phyloP scores from a whole-genome alignment of 768 basidiomycete genomes.

The Suillus plorans region DNA sequence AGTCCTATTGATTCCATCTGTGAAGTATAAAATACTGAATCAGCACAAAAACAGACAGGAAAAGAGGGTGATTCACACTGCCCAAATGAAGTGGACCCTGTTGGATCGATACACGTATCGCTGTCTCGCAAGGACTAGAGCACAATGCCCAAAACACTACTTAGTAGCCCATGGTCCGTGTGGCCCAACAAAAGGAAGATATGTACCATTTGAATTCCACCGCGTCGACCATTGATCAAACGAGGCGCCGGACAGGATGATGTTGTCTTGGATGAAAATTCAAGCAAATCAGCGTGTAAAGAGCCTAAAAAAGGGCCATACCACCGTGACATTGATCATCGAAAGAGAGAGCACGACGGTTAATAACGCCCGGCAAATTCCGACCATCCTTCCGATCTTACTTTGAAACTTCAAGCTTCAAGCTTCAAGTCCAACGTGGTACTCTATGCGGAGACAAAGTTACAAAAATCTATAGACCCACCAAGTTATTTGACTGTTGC shows the following conservation, averaged over 20 bases:
- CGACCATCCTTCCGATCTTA: background rate
- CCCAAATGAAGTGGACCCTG: constrained; percentile 91
- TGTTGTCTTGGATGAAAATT: too few species aligned
- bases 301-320: too few species aligned
- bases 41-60: background rate
- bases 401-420: too few species aligned
- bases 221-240: constrained; percentile 87
- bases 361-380: too few species aligned
- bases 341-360: too few species aligned
- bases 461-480: background rate
- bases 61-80: constrained; percentile 50
- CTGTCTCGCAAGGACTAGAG: constrained; percentile 73
- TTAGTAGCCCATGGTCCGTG: background rate
- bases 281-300: too few species aligned
- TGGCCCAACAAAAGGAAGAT: constrained; percentile 1
- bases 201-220: constrained; percentile 84
- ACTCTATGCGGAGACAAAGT: background rate
- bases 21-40: constrained; percentile 53
- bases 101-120: constrained; percentile 95
- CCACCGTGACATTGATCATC: too few species aligned
- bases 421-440: too few species aligned
- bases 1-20: constrained; percentile 75
- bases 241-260: constrained; percentile 57
- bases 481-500: background rate
- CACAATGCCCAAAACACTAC: background rate